phyloP scores from a whole-genome alignment of 2,329 filamentous ascomycete genomes.

The Calcarisporium arbuscula region DNA sequence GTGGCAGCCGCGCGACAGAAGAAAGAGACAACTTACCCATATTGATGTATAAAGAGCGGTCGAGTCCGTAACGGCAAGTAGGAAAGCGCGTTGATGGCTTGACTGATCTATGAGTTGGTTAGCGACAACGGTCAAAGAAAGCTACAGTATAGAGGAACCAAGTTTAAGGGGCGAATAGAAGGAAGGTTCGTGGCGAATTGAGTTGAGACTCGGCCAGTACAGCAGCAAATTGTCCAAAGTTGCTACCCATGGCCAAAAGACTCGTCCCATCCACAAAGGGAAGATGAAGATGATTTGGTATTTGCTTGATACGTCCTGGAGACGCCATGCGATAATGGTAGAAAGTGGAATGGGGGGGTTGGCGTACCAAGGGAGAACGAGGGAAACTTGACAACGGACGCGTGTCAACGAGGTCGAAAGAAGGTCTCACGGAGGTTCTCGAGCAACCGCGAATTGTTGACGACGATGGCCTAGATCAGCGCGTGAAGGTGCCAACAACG shows the following conservation, averaged over 20 bases:
- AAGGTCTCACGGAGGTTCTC: constrained; percentile 19
- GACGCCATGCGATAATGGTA: neutral
- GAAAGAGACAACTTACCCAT: constrained; percentile 35
- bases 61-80: constrained; percentile 20
- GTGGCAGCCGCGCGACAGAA: too few species aligned
- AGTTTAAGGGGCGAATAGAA: neutral
- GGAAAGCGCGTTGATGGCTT: constrained; percentile 28
- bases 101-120: constrained; percentile 14
- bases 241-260: too few species aligned
- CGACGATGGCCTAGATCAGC: constrained; percentile 8
- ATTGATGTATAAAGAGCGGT: constrained; percentile 32
- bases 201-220: neutral
- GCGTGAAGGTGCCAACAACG: constrained; percentile 13
- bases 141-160: too few species aligned
- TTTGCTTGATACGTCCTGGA: too few species aligned
- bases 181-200: too few species aligned
- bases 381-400: constrained; percentile 17
- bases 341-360: neutral
- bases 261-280: too few species aligned
- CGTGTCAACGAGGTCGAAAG: constrained; percentile 26
- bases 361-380: constrained; percentile 15
- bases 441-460: constrained; percentile 15
- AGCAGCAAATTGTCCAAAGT: too few species aligned
- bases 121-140: too few species aligned
- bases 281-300: too few species aligned